Percentiles rank a stretch among this genome's conserved stretches.
These are phyloP conservation scores for Eucommia ulmoides DNA, from an alignment of 257 asterid species.

Conservation along the genomic window DNA sequence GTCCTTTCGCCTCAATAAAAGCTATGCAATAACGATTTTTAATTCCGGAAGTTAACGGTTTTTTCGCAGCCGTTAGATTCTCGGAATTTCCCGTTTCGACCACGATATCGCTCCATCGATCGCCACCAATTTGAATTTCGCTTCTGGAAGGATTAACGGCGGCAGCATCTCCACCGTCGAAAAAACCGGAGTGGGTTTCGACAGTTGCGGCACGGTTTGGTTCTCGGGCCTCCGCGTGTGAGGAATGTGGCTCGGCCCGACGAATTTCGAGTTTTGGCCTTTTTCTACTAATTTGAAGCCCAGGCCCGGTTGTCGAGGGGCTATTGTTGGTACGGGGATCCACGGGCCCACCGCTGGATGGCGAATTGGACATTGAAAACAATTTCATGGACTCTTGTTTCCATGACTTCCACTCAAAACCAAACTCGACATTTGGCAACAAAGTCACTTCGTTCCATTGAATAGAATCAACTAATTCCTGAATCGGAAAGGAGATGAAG, in stretches of 20 bases:
- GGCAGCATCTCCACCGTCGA: conserved; percentile 27
- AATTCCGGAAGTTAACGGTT: conserved; percentile 32
- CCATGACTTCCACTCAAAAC: conserved; percentile 77
- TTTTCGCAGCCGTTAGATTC: conserved; percentile 23
- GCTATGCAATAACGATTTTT: conserved; percentile 77
- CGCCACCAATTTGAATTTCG: conserved; percentile 21
- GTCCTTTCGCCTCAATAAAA: conserved; percentile 83
- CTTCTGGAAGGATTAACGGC: conserved; percentile 23
- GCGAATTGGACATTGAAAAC: conserved; percentile 67
- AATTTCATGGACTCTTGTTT: conserved; percentile 86
- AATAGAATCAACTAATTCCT: conserved; percentile 79
- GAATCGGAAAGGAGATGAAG: conserved; percentile 10
- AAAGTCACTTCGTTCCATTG: conserved; percentile 67
- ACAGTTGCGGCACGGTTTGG: conserved; percentile 40
- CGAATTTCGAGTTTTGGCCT: conserved; percentile 97
- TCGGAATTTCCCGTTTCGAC: conserved; percentile 51
- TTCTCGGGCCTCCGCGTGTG: conserved; percentile 23
- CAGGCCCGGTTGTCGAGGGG: conserved; percentile 33
- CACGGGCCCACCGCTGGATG: conserved; percentile 22
- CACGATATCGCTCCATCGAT: conserved; percentile 59
- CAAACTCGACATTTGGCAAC: conserved; percentile 43
- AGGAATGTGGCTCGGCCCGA: conserved; percentile 75
- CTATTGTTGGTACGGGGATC: conserved; percentile 37
- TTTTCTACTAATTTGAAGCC: conserved; percentile 55
- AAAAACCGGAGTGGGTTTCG: conserved; percentile 36